phyloP scores from a whole-genome alignment of 2,329 filamentous ascomycete genomes.

The Madurella fahalii region DNA sequence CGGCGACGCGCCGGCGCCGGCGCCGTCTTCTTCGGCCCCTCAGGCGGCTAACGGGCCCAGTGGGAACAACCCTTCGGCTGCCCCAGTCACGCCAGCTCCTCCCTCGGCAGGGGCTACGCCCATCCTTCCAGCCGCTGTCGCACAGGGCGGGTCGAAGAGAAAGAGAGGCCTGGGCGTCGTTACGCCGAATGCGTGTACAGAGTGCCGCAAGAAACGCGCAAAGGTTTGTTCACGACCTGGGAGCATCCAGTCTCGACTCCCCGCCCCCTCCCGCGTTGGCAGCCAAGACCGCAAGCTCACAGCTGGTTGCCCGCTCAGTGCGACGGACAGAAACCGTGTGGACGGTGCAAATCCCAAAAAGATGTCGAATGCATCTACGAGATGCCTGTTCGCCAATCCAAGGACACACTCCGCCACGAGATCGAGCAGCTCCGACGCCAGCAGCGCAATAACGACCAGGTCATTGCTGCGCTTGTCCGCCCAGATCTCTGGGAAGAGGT shows the following conservation, averaged over 20 bases:
- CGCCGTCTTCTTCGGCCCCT: slow-evolving; percentile 3
- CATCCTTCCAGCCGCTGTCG: slow-evolving; percentile 18
- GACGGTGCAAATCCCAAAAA: slow-evolving; percentile 52
- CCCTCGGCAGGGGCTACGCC: slow-evolving; percentile 27
- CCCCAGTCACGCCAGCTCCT: slow-evolving; percentile 20
- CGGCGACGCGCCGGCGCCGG: slow-evolving; percentile 7
- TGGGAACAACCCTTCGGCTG: slow-evolving; percentile 11
- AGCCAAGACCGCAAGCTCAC: background rate
- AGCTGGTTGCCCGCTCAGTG: slow-evolving; percentile 41
- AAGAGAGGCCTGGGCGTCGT: slow-evolving; percentile 53
- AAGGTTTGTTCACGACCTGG: slow-evolving; percentile 42
- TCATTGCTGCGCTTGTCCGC: slow-evolving; percentile 51
- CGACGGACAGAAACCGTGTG: slow-evolving; percentile 54
- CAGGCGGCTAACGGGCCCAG: slow-evolving; percentile 2
- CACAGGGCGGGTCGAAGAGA: slow-evolving; percentile 42
- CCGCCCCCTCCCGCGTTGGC: background rate
- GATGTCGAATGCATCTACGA: slow-evolving; percentile 58
- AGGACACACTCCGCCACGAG: slow-evolving; percentile 57
- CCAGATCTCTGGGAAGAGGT: slow-evolving; percentile 53
- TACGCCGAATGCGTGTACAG: slow-evolving; percentile 57
- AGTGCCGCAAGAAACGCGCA: slow-evolving; percentile 59
- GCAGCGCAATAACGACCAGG: slow-evolving; percentile 51
- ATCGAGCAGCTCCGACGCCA: slow-evolving; percentile 54
- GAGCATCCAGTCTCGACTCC: background rate
- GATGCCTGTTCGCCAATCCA: slow-evolving; percentile 59